These are phyloP conservation scores for Opeltia flavorubescens DNA, from an alignment of 495 filamentous ascomycete genomes.

Conservation along the genomic window DNA sequence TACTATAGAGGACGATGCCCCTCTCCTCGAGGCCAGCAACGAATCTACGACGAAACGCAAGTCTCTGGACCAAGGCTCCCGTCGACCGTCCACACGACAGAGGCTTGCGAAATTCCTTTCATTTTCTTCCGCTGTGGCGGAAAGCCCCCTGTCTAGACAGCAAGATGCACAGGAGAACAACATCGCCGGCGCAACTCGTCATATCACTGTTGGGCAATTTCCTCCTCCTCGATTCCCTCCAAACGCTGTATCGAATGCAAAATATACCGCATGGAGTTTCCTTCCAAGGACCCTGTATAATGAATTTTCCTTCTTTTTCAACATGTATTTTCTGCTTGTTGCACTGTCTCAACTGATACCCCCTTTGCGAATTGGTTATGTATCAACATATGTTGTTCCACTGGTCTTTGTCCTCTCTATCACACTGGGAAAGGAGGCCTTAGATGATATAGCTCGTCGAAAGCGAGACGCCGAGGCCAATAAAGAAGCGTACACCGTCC, in stretches of 20 bases:
- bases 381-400: constrained; percentile 88
- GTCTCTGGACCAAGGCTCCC: not conserved
- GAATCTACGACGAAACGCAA: not conserved
- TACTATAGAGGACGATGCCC: constrained; percentile 47
- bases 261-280: constrained; percentile 95
- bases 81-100: constrained; percentile 20
- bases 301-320: constrained; percentile 99
- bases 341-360: constrained; percentile 88
- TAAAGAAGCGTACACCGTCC: constrained; percentile 71
- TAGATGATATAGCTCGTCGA: constrained; percentile 79
- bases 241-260: constrained; percentile 89
- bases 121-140: constrained; percentile 1
- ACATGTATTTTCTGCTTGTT: constrained; percentile 94
- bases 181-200: constrained; percentile 9
- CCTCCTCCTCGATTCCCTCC: constrained; percentile 45
- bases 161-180: not conserved
- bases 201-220: constrained; percentile 23
- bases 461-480: constrained; percentile 88
- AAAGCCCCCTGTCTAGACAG: not conserved
- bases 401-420: constrained; percentile 82
- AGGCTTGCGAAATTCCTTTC: constrained; percentile 41
- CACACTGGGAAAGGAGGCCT: constrained; percentile 89
- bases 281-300: constrained; percentile 89
- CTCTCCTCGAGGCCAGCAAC: constrained; percentile 34
- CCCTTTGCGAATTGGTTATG: constrained; percentile 77